phyloP scores from a whole-genome alignment of 345 rosid genomes.

The Pistacia atlantica region DNA sequence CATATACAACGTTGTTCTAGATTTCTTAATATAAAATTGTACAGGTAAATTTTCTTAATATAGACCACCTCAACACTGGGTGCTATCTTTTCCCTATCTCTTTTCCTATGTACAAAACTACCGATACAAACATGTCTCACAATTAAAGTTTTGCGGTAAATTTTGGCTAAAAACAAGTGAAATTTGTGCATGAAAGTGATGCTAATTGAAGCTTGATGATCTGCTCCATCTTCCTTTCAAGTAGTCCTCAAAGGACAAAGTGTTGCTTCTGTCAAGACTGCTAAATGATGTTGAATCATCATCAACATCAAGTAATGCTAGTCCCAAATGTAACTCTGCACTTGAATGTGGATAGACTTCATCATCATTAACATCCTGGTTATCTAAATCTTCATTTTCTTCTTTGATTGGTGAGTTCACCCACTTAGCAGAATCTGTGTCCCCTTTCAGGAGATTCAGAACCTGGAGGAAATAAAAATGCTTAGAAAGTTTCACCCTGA shows the following conservation, averaged over 20 bases:
- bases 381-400: constrained; percentile 33
- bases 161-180: background rate
- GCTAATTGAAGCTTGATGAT: constrained; percentile 60
- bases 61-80: constrained; percentile 30
- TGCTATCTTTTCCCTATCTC: background rate
- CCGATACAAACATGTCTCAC: background rate
- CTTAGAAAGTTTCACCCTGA: background rate
- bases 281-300: constrained; percentile 66
- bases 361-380: constrained; percentile 58
- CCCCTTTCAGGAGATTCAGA: constrained; percentile 61
- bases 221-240: constrained; percentile 64
- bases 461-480: constrained; percentile 44
- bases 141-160: background rate
- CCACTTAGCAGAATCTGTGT: constrained; percentile 37
- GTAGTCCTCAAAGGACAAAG: constrained; percentile 49
- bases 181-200: background rate
- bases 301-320: constrained; percentile 72
- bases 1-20: constrained; percentile 22
- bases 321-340: constrained; percentile 56
- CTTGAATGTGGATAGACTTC: constrained; percentile 82
- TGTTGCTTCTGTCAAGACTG: constrained; percentile 61
- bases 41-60: background rate
- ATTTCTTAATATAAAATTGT: background rate
- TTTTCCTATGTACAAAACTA: background rate
- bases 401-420: constrained; percentile 8